Conservation (phyloP, 2,329 filamentous ascomycete species). For the Xylaria sp. region DNA sequence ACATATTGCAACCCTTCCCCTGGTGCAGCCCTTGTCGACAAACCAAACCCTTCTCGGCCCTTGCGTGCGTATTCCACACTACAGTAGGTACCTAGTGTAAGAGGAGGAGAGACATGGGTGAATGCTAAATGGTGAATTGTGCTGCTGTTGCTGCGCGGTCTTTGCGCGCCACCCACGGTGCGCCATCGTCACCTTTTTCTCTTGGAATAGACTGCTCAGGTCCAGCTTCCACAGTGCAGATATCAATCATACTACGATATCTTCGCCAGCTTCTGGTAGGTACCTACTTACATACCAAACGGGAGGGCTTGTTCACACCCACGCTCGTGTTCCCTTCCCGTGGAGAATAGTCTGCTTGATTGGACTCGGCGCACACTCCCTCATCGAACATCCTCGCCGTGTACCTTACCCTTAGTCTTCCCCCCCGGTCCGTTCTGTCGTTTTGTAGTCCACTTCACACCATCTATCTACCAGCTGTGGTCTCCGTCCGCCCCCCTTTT, state of each 20-base stretch:
- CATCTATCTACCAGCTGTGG: constrained; percentile 32
- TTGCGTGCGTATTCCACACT: not conserved
- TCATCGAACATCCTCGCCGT: constrained; percentile 34
- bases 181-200: not conserved
- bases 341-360: not conserved
- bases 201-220: too few relatives aligned
- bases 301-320: constrained; percentile 1
- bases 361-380: constrained; percentile 42
- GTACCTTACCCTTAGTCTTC: constrained; percentile 27
- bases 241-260: not conserved
- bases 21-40: constrained; percentile 2
- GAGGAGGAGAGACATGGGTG: constrained; percentile 8
- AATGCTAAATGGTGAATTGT: not conserved
- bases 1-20: constrained; percentile 29
- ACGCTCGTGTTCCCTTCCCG: constrained; percentile 5
- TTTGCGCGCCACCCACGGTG: constrained; percentile 10
- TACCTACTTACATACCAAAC: not conserved
- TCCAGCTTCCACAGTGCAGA: not conserved
- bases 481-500: constrained; percentile 36
- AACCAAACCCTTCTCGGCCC: not conserved
- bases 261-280: not conserved
- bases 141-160: constrained; percentile 10
- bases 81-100: constrained; percentile 1
- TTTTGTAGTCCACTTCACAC: constrained; percentile 1
- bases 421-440: constrained; percentile 32